Conservation (phyloP, 2,329 filamentous ascomycete species). For the Thelonectria rubi region DNA sequence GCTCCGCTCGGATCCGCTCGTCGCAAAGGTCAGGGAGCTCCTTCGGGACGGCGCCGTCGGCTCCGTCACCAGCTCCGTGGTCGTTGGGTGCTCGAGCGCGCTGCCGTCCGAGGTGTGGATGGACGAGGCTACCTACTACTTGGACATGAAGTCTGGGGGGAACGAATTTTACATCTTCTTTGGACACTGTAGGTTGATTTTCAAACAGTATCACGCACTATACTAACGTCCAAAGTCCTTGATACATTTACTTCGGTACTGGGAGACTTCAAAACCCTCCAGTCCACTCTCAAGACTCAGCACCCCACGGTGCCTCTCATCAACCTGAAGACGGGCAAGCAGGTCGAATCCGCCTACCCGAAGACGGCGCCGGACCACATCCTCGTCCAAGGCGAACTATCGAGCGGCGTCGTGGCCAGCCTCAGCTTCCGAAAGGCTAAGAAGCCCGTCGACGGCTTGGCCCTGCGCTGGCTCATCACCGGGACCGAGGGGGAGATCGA, state of each 20-base stretch:
- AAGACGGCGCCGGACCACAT: conserved; percentile 17
- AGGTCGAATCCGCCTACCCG: conserved; percentile 1
- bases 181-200: conserved; percentile 20
- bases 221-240: conserved; percentile 12
- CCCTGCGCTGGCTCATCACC: conserved; percentile 24
- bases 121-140: conserved; percentile 4
- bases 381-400: conserved; percentile 20
- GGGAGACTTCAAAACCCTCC: conserved; percentile 16
- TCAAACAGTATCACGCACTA: no score
- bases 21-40: conserved; percentile 27
- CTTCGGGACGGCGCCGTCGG: conserved; percentile 25
- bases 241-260: conserved; percentile 20
- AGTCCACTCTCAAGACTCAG: conserved; percentile 19
- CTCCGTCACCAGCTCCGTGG: conserved; percentile 15
- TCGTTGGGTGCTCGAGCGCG: conserved; percentile 7
- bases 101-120: conserved; percentile 3
- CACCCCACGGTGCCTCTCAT: neutral
- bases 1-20: conserved; percentile 53
- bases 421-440: conserved; percentile 15
- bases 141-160: conserved; percentile 22
- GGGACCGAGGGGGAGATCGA: conserved; percentile 26
- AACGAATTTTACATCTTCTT: conserved; percentile 25
- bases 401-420: conserved; percentile 14
- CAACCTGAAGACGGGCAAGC: neutral
- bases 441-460: conserved; percentile 14